Evolutionary conservation across 2,329 filamentous ascomycete species (phyloP), one percentile per base, ranked within the genome.

Genomic region (Thelonectria blattea): DNA sequence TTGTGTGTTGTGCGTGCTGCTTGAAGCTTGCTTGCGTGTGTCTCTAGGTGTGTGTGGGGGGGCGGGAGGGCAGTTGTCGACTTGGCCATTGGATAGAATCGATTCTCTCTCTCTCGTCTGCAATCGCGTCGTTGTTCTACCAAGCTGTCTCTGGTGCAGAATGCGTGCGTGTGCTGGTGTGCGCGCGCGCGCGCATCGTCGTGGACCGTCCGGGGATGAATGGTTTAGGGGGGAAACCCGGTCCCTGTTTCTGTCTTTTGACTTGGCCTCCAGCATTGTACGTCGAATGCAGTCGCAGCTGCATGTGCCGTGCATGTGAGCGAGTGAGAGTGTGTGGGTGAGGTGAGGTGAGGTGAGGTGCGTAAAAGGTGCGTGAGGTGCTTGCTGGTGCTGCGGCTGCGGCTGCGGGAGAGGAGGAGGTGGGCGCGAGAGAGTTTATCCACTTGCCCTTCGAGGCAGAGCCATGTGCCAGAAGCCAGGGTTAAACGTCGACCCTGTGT

Each of bases 261-360:
- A 37, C 32, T 57, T 47, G 47, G 55, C 41, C 55, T 57, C 47
- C 14, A n/a, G 20, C 27, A 30, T 30, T 18, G 41, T 27, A 14
- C 11, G 45, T 27, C 34, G 34, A 42, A 18, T 51, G 54, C 46
- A 51, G 54, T 49, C 48, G 56, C 50, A 43, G 58, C 42, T 60
- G 58, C 58, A 60, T 56, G 52, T 60, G 58, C 58, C 46, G 42
- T 52, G 58, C 58, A 60, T 60, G 58, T 60, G 52, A 52, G 52
- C 27, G 11, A 48, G 45, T 14, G 20, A 39, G 45, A 18, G 30
- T 48, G 42, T 34, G 32, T n/a, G n/a, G n/a, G n/a, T n/a, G n/a
- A n/a, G 22, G 24, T 48, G 46, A 43, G 32, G 45, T 46, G 24
- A 20, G 46, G 56, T 48, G 27, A 30, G 27, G 27, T 30, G 27